These are phyloP conservation scores for Copromyces sp. DNA, from an alignment of 495 filamentous ascomycete species.

Conservation along the genomic window DNA sequence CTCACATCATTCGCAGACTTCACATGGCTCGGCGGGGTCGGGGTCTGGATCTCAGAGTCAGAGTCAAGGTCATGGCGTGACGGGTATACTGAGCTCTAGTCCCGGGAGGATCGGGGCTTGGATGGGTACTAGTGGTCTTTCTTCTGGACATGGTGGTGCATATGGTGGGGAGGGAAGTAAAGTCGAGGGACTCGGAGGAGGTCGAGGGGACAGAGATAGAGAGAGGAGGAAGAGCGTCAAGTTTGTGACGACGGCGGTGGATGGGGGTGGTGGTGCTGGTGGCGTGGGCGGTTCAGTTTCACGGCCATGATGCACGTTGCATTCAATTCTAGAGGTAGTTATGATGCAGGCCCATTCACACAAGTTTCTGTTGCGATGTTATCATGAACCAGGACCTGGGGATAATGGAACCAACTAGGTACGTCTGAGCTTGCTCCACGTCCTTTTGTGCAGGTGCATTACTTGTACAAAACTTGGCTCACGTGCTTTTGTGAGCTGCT, in stretches of 20 bases:
- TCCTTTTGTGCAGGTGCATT: not conserved
- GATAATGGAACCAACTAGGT: not conserved
- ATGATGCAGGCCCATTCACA: not conserved
- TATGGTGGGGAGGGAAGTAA: constrained; percentile 16
- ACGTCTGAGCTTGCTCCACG: not conserved
- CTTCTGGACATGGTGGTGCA: not conserved
- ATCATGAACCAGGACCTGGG: not conserved
- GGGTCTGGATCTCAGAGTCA: not conserved
- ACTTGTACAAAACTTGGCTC: not conserved
- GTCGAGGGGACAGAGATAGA: constrained; percentile 17
- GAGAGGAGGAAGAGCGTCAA: constrained; percentile 49
- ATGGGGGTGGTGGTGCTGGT: not conserved
- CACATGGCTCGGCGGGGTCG: not conserved
- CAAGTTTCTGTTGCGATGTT: not conserved
- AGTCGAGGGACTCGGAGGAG: constrained; percentile 9
- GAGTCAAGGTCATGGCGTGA: constrained; percentile 1
- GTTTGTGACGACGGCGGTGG: constrained; percentile 30
- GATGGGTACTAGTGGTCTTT: not conserved
- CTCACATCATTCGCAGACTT: not conserved
- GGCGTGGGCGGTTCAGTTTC: not conserved
- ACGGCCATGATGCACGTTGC: not conserved
- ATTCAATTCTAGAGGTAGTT: not conserved
- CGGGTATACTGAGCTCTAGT: constrained; percentile 34
- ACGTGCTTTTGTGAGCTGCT: not conserved
- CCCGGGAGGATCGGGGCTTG: constrained; percentile 22